Conservation (phyloP, 495 filamentous ascomycete genomes). For the Collariella sp. region DNA sequence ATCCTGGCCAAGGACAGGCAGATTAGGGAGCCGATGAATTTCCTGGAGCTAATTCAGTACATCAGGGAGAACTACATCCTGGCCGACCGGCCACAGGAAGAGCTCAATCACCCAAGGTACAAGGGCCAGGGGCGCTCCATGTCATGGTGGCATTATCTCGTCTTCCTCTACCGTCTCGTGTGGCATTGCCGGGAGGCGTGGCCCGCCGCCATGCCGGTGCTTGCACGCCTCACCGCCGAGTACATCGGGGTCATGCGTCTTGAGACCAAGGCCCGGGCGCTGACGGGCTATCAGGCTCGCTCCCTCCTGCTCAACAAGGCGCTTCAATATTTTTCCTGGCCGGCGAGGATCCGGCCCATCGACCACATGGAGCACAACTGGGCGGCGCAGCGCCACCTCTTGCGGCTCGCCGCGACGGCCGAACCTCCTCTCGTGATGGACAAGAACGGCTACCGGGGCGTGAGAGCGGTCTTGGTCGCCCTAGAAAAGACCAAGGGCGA, state of each 20-base stretch:
- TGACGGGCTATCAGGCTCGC: slow-evolving; percentile 15
- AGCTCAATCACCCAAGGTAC: neutral
- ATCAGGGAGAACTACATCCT: slow-evolving; percentile 25
- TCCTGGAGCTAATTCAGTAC: slow-evolving; percentile 28
- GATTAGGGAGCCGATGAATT: slow-evolving; percentile 20
- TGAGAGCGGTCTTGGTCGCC: slow-evolving; percentile 33
- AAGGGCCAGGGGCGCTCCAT: slow-evolving; percentile 12
- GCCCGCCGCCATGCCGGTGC: slow-evolving; percentile 27
- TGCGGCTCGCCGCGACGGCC: slow-evolving; percentile 29
- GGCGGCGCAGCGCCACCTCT: slow-evolving; percentile 36
- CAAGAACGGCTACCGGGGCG: slow-evolving; percentile 28
- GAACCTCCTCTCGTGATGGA: slow-evolving; percentile 31
- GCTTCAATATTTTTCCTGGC: slow-evolving; percentile 25
- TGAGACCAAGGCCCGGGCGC: neutral
- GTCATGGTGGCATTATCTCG: slow-evolving; percentile 26
- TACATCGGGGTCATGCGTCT: slow-evolving; percentile 28
- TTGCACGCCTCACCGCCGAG: slow-evolving; percentile 27
- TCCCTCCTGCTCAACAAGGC: slow-evolving; percentile 31
- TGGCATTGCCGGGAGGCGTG: slow-evolving; percentile 25
- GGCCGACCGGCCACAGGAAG: slow-evolving; percentile 10
- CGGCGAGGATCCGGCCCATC: slow-evolving; percentile 22
- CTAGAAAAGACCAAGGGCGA: slow-evolving; percentile 32
- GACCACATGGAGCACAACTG: slow-evolving; percentile 34
- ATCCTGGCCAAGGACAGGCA: slow-evolving; percentile 27
- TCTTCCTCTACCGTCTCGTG: slow-evolving; percentile 27